Evolutionary conservation across 148 eudicot species (phyloP).

Genomic region (Rhododendron griersonianum): DNA sequence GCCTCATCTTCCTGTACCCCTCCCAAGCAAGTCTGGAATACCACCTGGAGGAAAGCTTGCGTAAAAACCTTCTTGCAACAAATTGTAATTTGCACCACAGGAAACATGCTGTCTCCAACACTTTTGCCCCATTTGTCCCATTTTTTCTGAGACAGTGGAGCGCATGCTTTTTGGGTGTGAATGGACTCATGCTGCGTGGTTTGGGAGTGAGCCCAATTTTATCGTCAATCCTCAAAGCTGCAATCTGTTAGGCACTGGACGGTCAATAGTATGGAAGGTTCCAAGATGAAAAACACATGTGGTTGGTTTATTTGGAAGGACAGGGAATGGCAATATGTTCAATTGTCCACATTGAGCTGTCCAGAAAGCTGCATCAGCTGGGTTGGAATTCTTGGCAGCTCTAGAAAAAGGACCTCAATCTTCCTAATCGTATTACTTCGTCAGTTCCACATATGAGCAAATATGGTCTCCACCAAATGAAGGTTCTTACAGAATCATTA

Average conservation of each 20-base stretch:
- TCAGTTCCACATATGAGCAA: background rate
- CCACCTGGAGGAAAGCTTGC: background rate
- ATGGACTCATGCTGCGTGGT: background rate
- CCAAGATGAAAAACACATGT: background rate
- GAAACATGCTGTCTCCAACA: background rate
- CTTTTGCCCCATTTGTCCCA: background rate
- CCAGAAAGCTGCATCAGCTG: background rate
- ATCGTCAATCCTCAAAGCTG: background rate
- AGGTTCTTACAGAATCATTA: background rate
- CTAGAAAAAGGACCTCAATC: background rate
- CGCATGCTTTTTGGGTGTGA: background rate
- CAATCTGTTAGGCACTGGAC: background rate
- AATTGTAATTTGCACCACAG: background rate
- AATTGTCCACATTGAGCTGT: background rate
- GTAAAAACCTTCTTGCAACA: background rate
- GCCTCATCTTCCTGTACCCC: background rate
- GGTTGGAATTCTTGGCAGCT: background rate
- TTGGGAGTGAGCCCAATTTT: background rate
- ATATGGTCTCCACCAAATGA: background rate
- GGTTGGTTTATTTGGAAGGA: background rate
- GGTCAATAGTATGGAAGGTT: background rate
- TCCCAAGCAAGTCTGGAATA: background rate
- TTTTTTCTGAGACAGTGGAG: background rate
- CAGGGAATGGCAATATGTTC: background rate
- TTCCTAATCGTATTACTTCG: background rate